A percentile compares a stretch with the other conserved stretches of the same genome.
Conservation (phyloP, 257 asterid species). For the Solanum etuberosum region DNA sequence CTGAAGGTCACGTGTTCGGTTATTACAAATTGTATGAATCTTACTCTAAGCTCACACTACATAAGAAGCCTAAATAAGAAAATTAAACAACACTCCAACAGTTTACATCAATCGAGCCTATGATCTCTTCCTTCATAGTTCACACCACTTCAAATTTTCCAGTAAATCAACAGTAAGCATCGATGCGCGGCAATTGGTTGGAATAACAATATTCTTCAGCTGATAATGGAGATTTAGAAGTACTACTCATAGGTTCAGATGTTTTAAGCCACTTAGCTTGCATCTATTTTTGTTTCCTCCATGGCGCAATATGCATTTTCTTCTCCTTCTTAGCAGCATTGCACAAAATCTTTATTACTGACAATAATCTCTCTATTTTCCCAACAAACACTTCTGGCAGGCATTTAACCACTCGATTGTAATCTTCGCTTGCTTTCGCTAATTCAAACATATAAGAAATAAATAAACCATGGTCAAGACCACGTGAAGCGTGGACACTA, state of each 20-base stretch:
- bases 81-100: neutral
- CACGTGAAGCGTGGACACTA: neutral
- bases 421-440: constrained; percentile 75
- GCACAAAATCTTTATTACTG: constrained; percentile 51
- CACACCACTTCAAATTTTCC: constrained; percentile 54
- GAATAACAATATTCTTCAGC: constrained; percentile 10
- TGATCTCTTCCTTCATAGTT: neutral
- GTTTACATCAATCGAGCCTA: neutral
- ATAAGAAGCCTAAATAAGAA: neutral
- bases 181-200: constrained; percentile 29
- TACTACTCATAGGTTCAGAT: constrained; percentile 19
- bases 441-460: constrained; percentile 30
- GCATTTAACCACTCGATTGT: constrained; percentile 39
- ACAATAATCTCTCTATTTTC: constrained; percentile 57
- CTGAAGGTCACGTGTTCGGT: constrained; percentile 86
- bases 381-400: constrained; percentile 74
- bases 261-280: constrained; percentile 81
- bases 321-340: constrained; percentile 69
- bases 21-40: too few relatives aligned
- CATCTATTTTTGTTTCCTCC: constrained; percentile 86
- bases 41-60: too few relatives aligned
- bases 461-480: neutral
- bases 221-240: constrained; percentile 12
- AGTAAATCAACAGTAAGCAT: constrained; percentile 60
- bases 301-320: constrained; percentile 84